Conservation (phyloP, 2,329 filamentous ascomycete genomes). For the Ophidiomyces ophidiicola region DNA sequence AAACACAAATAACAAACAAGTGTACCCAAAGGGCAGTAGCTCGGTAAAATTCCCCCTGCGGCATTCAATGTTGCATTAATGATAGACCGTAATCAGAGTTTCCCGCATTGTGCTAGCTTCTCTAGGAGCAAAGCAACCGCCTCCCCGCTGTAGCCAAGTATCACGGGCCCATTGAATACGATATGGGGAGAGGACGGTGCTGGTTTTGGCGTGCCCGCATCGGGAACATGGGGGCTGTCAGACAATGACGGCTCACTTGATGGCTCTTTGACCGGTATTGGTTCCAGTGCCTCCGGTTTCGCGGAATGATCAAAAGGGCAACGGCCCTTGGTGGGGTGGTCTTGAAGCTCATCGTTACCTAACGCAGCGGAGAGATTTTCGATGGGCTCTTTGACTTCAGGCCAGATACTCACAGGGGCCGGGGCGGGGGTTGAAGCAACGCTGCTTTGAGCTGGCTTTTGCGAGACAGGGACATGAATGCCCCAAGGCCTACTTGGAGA, state of each 20-base stretch:
- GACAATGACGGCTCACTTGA: background rate
- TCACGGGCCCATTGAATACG: conserved; percentile 85
- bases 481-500: conserved; percentile 90
- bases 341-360: background rate
- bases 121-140: conserved; percentile 68
- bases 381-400: conserved; percentile 15
- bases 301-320: conserved; percentile 6
- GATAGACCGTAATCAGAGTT: conserved; percentile 1
- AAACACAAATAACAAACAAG: no score
- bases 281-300: background rate
- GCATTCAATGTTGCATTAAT: no score
- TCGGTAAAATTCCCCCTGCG: no score
- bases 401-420: conserved; percentile 15
- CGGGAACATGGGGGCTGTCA: conserved; percentile 10
- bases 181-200: conserved; percentile 34
- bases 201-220: conserved; percentile 1
- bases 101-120: conserved; percentile 28
- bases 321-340: conserved; percentile 33
- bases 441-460: conserved; percentile 26
- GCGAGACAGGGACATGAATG: conserved; percentile 60
- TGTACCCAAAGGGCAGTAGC: no score
- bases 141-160: conserved; percentile 79
- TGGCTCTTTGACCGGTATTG: background rate
- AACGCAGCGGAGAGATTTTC: conserved; percentile 10
- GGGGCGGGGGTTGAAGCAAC: conserved; percentile 13